Percentiles rank a stretch among this genome's conserved stretches.
Evolutionary conservation across 108 stramenopile species (phyloP).

Genomic region (Skeletonema potamos): DNA sequence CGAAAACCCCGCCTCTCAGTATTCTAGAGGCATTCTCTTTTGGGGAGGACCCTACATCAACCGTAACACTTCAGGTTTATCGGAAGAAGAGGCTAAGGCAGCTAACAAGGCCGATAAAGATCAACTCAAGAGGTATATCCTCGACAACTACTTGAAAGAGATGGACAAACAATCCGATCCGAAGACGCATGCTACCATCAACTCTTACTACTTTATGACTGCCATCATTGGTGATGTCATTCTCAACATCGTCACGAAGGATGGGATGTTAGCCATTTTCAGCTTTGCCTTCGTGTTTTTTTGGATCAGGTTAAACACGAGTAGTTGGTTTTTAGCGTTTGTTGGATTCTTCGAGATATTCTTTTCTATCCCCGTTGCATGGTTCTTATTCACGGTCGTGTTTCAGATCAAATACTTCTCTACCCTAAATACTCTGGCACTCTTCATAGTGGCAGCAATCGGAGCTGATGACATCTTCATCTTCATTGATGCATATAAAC

Average conservation of each 20-base stretch:
- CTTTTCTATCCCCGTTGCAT: slow-evolving; percentile 53
- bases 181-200: slow-evolving; percentile 20
- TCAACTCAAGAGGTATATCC: slow-evolving; percentile 24
- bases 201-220: slow-evolving; percentile 60
- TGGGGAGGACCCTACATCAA: slow-evolving; percentile 51
- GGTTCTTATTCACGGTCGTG: slow-evolving; percentile 52
- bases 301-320: slow-evolving; percentile 40
- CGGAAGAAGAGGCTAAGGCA: slow-evolving; percentile 26
- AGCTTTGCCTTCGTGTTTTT: slow-evolving; percentile 50
- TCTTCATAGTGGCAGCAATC: slow-evolving; percentile 62
- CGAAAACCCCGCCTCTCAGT: slow-evolving; percentile 40
- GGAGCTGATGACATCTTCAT: slow-evolving; percentile 58
- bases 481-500: slow-evolving; percentile 65
- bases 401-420: slow-evolving; percentile 57
- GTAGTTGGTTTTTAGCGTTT: slow-evolving; percentile 51
- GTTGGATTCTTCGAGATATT: slow-evolving; percentile 56
- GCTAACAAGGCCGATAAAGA: slow-evolving; percentile 18
- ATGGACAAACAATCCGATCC: slow-evolving; percentile 35
- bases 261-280: slow-evolving; percentile 42
- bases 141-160: slow-evolving; percentile 26
- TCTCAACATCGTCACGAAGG: slow-evolving; percentile 38
- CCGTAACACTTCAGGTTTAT: slow-evolving; percentile 3
- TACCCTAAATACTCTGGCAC: slow-evolving; percentile 49
- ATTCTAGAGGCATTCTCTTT: slow-evolving; percentile 45
- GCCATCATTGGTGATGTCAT: slow-evolving; percentile 53